Evolutionary conservation across 192 early-diverging fungal genomes (phyloP), one percentile per base, ranked within the genome.

Genomic region (Backusella morwellensis): DNA sequence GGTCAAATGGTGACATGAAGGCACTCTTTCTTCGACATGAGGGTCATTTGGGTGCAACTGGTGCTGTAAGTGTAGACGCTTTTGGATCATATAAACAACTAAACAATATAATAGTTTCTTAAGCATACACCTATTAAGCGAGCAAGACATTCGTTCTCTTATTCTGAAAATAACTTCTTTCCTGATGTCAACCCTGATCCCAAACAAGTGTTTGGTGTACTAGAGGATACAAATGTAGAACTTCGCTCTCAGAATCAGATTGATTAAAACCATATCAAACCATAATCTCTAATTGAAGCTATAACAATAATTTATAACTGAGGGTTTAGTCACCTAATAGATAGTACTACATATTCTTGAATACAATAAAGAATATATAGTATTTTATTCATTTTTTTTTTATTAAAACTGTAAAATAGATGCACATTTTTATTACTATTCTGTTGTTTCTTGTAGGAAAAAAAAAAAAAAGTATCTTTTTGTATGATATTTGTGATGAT

Each of bases 1-100:
- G 98, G 98, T 97, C 96, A 38, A 93, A 96, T 77, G 98, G 97
- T 34, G 87, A 92, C 68, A 98, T 96, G 78, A 94, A 94, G 80
- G 97, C 98, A 7, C 82, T 97, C 52, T 99, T 99, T 77, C 81
- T 99, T 63, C 93, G 97, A 52, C 98, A 99, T 82, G 98, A 99
- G 86, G 98, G 98, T 7, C 98, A 96, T 74, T 84, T 99, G 40
- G 98, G 98, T 15, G 96, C 97, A 0, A 90, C 95, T 34, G 98
- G 98, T 7, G 98, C 98, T 11, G 80, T 82, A 75, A 82, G 80
- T 56, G 9, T 75, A 36, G 15, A 38, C 15, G 8, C 3, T 6
- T 21, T 71, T 40, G 4, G 38, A 41, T 71, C n/a, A 71, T 19
- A 1, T 26, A 11, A 23, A 40, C 15, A 14, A 42, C 70, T 71